A percentile compares a stretch with the other conserved stretches of the same genome.
Conservation (phyloP, 805 yeast genomes). For the Komagataella phaffii region DNA sequence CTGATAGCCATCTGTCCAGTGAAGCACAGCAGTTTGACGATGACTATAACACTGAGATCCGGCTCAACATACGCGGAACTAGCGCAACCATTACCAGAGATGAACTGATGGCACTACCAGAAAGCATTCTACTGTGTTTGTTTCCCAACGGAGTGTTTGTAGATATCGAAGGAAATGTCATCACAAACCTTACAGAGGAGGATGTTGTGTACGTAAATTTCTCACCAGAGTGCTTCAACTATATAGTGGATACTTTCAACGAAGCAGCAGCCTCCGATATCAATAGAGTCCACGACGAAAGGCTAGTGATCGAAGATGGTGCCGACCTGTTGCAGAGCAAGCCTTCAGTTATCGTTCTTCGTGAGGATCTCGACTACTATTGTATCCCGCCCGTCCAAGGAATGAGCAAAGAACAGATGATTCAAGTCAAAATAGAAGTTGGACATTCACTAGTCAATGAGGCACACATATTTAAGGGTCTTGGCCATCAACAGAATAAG, state of each 20-base stretch:
- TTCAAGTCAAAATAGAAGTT: slow-evolving; percentile 55
- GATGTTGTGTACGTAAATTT: slow-evolving; percentile 77
- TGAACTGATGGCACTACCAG: slow-evolving; percentile 86
- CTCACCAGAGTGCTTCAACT: slow-evolving; percentile 76
- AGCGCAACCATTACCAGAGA: slow-evolving; percentile 71
- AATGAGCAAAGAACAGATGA: slow-evolving; percentile 43
- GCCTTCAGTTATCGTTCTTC: slow-evolving; percentile 81
- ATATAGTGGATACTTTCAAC: slow-evolving; percentile 61
- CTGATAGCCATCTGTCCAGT: slow-evolving; percentile 1
- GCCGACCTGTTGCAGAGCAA: slow-evolving; percentile 59
- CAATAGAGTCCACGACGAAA: slow-evolving; percentile 12
- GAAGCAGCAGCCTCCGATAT: slow-evolving; percentile 35
- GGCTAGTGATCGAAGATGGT: slow-evolving; percentile 17
- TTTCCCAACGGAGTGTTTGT: slow-evolving; percentile 86
- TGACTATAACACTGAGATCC: slow-evolving; percentile 55
- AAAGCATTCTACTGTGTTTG: slow-evolving; percentile 70
- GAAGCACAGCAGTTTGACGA: slow-evolving; percentile 18
- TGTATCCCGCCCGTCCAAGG: slow-evolving; percentile 68
- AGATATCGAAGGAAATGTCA: slow-evolving; percentile 64
- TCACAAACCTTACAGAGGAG: slow-evolving; percentile 65
- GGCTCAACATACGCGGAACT: slow-evolving; percentile 64
- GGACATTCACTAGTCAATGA: slow-evolving; percentile 52
- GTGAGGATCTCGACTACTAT: slow-evolving; percentile 92
- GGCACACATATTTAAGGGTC: slow-evolving; percentile 62
- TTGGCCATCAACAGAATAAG: slow-evolving; percentile 45